Conservation (phyloP, 352 stramenopile genomes). For the Peronospora destructor region DNA sequence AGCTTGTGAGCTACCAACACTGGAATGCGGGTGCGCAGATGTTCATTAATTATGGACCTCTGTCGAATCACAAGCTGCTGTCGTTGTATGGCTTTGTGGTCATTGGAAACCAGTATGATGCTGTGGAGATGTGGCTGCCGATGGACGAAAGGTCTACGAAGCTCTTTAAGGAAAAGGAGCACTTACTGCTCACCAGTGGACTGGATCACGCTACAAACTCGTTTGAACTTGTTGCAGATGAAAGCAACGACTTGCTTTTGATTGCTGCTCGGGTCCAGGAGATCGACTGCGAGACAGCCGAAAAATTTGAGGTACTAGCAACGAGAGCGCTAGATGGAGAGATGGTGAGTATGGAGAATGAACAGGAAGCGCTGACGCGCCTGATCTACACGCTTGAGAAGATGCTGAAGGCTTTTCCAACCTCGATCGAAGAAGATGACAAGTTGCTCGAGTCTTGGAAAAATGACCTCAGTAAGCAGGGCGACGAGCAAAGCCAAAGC, state of each 20-base stretch:
- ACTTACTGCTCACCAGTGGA: conserved; percentile 38
- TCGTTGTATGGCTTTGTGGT: conserved; percentile 78
- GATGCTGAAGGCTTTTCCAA: conserved; percentile 47
- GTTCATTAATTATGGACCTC: conserved; percentile 72
- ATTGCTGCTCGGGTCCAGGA: conserved; percentile 57
- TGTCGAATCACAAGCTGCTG: conserved; percentile 81
- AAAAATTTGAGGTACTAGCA: conserved; percentile 33
- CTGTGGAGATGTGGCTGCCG: conserved; percentile 65
- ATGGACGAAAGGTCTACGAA: conserved; percentile 47
- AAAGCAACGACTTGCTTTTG: conserved; percentile 62
- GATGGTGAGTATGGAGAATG: conserved; percentile 47
- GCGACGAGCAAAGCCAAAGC: conserved; percentile 17
- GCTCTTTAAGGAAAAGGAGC: conserved; percentile 41
- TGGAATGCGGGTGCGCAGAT: conserved; percentile 63
- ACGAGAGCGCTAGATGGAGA: conserved; percentile 46
- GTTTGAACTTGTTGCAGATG: conserved; percentile 58
- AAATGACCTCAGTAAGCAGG: conserved; percentile 13
- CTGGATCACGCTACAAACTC: conserved; percentile 52
- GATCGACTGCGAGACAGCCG: conserved; percentile 41
- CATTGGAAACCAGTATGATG: conserved; percentile 55
- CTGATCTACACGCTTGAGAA: conserved; percentile 60
- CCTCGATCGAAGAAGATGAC: conserved; percentile 39
- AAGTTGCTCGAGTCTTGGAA: conserved; percentile 28
- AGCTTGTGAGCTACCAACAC: conserved; percentile 70
- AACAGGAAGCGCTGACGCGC: conserved; percentile 40